Conservation (phyloP, 1,284 basidiomycete species). For the Pyrrhoderma noxium region DNA sequence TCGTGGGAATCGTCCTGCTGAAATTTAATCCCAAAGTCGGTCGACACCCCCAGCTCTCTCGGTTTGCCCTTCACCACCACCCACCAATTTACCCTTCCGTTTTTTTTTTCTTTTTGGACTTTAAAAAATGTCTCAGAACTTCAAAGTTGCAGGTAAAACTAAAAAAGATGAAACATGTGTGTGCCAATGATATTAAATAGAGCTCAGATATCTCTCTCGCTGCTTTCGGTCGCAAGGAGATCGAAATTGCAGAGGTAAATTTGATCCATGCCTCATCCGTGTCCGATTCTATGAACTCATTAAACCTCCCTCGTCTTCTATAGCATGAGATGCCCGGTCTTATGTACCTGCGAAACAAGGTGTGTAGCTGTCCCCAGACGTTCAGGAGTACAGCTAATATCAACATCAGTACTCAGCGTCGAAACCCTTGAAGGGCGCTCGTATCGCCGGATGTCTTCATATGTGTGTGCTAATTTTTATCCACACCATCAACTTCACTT, state of each 20-base stretch:
- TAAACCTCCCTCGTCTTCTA: constrained; percentile 17
- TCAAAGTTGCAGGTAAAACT: constrained; percentile 70
- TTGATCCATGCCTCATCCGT: constrained; percentile 1
- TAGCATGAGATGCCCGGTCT: constrained; percentile 91
- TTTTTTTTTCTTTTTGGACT: constrained; percentile 21
- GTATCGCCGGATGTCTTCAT: constrained; percentile 96
- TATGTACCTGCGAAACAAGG: constrained; percentile 86
- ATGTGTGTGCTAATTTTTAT: constrained; percentile 50
- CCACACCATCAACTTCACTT: constrained; percentile 11
- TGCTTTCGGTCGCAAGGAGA: constrained; percentile 96
- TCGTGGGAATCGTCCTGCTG: too few relatives aligned
- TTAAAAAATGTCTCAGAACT: constrained; percentile 53
- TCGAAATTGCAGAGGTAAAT: constrained; percentile 89
- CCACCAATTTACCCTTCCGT: constrained; percentile 27
- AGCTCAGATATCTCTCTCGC: constrained; percentile 86
- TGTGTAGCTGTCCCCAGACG: constrained; percentile 25
- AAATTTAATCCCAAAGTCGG: constrained; percentile 27
- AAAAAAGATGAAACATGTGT: not conserved
- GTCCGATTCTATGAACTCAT: constrained; percentile 6
- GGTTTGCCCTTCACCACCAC: constrained; percentile 26
- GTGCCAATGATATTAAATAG: constrained; percentile 11
- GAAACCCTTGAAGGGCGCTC: constrained; percentile 91
- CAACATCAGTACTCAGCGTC: constrained; percentile 61
- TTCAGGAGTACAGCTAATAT: constrained; percentile 19
- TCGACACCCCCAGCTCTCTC: constrained; percentile 27